Evolutionary conservation across 345 rosid species (phyloP), one percentile per base, ranked within the genome.

Genomic region (Durio zibethinus): DNA sequence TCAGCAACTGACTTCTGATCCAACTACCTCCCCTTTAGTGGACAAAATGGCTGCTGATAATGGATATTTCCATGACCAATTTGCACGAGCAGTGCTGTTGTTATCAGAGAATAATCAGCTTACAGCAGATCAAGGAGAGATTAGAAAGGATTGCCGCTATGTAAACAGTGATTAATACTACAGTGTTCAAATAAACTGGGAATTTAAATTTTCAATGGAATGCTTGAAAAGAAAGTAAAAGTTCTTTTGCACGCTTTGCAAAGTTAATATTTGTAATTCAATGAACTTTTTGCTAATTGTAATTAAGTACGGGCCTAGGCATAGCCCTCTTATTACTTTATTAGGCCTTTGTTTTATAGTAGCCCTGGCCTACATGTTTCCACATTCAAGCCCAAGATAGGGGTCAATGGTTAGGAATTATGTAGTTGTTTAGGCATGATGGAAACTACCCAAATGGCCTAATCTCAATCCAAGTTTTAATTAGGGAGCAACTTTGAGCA

Each of bases 21-120:
- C 99, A 0, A 77, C 67, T 53, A 89, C 96, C 0, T 59, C 87
- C 36, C 91, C 94, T 8, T 87, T 77, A 36, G 93, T 95, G 31
- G 79, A 81, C 15, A 88, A 85, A 45, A 88, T 95, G 93, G 99
- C 97, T 10, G 84, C 90, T 3, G 92, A 91, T 76, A 91, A 91
- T 42, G 87, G 79, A 79, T 89, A 95, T 79, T 95, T 95, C 82
- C 85, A 67, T 0, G 88, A 87, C 60, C 93, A 93, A 42, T 93
- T 93, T 73, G 82, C 93, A 2, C 80, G 87, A 71, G 92, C 93
- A 4, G 45, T 89, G 64, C 76, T 76, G 53, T 35, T 90, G 78
- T 77, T 95, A 74, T 93, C 97, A 0, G 97, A 95, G 88, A 89
- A 80, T 70, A 89, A 88, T 60, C 97, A 97, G 5, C 87, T 93